A percentile compares a stretch with the other conserved stretches of the same genome.
These are phyloP conservation scores for Davidsoniella neocaledoniae DNA, from an alignment of 2,329 filamentous ascomycete genomes.

Conservation along the genomic window DNA sequence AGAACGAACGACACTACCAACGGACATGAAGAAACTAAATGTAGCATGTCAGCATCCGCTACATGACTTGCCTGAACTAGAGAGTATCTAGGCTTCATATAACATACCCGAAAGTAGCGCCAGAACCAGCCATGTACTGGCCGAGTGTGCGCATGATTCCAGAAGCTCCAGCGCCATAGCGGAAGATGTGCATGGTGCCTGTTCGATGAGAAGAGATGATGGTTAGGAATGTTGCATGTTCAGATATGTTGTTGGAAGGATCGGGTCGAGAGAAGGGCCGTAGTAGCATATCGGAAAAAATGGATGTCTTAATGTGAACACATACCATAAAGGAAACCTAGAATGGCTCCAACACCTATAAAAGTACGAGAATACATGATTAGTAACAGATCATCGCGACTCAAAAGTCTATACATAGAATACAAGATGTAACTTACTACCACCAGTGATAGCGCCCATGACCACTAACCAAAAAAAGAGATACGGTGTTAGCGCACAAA, in stretches of 20 bases:
- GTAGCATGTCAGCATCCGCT: background rate
- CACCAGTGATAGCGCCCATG: conserved; percentile 98
- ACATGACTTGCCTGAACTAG: background rate
- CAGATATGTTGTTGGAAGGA: background rate
- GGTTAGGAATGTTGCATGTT: conserved; percentile 13
- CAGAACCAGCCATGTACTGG: conserved; percentile 92
- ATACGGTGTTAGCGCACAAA: conserved; percentile 1
- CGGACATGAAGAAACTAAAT: conserved; percentile 86
- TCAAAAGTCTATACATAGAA: too few relatives aligned
- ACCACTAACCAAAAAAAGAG: conserved; percentile 45
- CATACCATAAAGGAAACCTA: conserved; percentile 93
- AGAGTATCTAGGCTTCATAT: background rate
- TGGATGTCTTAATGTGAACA: conserved; percentile 7
- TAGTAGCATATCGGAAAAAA: background rate
- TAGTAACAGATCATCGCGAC: background rate
- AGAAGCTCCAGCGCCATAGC: conserved; percentile 83
- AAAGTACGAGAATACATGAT: background rate
- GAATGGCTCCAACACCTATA: conserved; percentile 81
- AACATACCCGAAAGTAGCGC: conserved; percentile 79
- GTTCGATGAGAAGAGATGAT: background rate
- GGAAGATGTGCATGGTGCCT: conserved; percentile 89
- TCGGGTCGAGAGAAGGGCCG: background rate
- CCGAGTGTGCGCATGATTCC: conserved; percentile 88
- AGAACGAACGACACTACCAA: conserved; percentile 88
- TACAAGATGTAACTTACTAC: conserved; percentile 48